Conservation (phyloP, 192 early-diverging fungal genomes). For the Backusella parvicylindrica region DNA sequence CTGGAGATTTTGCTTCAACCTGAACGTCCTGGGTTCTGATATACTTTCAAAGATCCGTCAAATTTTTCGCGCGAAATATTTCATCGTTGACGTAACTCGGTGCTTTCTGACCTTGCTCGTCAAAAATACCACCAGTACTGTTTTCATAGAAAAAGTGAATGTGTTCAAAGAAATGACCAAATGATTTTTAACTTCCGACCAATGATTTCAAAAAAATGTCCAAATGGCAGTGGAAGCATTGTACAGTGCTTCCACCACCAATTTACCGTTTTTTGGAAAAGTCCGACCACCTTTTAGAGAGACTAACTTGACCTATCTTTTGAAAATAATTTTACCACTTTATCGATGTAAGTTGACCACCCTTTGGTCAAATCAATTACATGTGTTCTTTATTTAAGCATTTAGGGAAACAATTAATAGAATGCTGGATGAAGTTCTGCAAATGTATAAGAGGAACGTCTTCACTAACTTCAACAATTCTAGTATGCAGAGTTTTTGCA, state of each 20-base stretch:
- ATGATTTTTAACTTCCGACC: no score
- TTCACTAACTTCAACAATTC: background rate
- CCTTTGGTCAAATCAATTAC: background rate
- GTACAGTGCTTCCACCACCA: background rate
- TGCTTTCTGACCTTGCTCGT: constrained; percentile 1
- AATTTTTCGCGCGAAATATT: background rate
- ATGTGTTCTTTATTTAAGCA: constrained; percentile 1
- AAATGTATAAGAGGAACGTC: background rate
- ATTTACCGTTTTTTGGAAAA: background rate
- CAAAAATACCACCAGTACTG: background rate
- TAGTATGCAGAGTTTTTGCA: background rate
- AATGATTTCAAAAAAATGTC: no score
- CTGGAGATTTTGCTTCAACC: no score
- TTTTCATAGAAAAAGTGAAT: constrained; percentile 2
- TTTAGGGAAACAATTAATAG: background rate
- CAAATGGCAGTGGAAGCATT: no score
- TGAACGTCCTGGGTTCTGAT: no score
- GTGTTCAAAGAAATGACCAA: no score
- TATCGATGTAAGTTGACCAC: background rate
- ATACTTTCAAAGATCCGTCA: no score
- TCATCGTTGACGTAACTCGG: background rate
- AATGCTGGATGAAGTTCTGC: background rate
- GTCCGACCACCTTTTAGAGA: background rate
- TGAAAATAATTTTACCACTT: background rate
- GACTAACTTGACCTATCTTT: no score